phyloP scores from a whole-genome alignment of 2,329 filamentous ascomycete species.

The Aspergillus floridensis region DNA sequence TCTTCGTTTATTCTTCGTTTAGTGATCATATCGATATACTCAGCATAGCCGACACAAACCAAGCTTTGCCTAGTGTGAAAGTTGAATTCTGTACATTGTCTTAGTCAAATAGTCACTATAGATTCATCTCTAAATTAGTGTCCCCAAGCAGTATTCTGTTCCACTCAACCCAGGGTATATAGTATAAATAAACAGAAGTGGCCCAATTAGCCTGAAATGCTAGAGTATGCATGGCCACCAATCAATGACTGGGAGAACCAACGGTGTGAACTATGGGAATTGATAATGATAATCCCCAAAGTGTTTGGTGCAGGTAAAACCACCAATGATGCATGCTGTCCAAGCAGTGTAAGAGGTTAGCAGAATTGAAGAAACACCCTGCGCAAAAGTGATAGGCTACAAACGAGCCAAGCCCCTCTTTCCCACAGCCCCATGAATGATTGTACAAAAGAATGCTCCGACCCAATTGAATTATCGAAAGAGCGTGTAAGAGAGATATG shows the following conservation, averaged over 20 bases:
- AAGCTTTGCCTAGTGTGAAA: neutral
- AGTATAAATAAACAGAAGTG: constrained; percentile 4
- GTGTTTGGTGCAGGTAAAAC: neutral
- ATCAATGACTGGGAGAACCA: neutral
- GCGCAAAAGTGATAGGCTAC: neutral
- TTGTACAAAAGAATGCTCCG: constrained; percentile 14
- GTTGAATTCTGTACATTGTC: neutral
- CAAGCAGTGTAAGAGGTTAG: neutral
- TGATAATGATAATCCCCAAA: neutral
- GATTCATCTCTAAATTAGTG: constrained; percentile 5
- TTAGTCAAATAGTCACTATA: neutral
- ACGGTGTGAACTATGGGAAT: neutral
- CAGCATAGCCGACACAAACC: neutral
- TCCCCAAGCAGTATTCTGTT: constrained; percentile 3
- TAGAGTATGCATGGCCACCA: neutral
- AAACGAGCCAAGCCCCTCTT: neutral
- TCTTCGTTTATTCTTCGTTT: too few relatives aligned
- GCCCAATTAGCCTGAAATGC: neutral
- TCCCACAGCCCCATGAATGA: constrained; percentile 2
- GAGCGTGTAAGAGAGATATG: neutral
- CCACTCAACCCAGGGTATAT: constrained; percentile 10
- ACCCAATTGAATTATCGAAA: constrained; percentile 1
- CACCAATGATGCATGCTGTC: neutral
- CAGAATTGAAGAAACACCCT: neutral
- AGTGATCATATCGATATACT: neutral